Evolutionary conservation across 306 rosid species (phyloP).

Genomic region (Vachellia pachyceras): DNA sequence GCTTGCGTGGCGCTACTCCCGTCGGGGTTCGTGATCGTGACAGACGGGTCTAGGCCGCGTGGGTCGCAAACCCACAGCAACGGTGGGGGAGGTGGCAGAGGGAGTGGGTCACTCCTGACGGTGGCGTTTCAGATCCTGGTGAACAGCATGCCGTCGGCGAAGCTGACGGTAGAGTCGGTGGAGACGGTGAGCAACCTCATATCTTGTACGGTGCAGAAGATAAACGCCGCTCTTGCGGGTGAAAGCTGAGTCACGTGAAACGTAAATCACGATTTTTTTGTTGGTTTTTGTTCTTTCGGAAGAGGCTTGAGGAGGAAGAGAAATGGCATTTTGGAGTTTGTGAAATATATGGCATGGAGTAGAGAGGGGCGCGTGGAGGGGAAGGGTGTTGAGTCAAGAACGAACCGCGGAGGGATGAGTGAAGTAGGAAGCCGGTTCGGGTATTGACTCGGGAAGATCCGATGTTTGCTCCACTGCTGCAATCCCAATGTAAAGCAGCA

Average conservation of each 20-base stretch:
- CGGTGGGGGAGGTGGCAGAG: constrained; percentile 41
- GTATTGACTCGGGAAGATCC: too few relatives aligned
- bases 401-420: constrained; percentile 65
- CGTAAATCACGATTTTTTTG: background rate
- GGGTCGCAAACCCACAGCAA: constrained; percentile 32
- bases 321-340: background rate
- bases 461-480: too few relatives aligned
- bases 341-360: background rate
- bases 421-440: too few relatives aligned
- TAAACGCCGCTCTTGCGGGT: constrained; percentile 79
- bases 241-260: constrained; percentile 55
- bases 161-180: constrained; percentile 93
- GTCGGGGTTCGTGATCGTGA: constrained; percentile 79
- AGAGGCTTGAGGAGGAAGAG: background rate
- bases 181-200: constrained; percentile 92
- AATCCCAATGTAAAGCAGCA: too few relatives aligned
- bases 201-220: constrained; percentile 91
- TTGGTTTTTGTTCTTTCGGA: background rate
- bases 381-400: constrained; percentile 93
- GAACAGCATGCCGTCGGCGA: constrained; percentile 87
- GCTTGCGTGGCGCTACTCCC: constrained; percentile 91
- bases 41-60: constrained; percentile 72
- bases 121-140: constrained; percentile 95
- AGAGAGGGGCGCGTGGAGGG: constrained; percentile 34
- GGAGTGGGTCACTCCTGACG: constrained; percentile 78